These are phyloP conservation scores for Globisporangium paddicum DNA, from an alignment of 352 stramenopile genomes.

Conservation along the genomic window DNA sequence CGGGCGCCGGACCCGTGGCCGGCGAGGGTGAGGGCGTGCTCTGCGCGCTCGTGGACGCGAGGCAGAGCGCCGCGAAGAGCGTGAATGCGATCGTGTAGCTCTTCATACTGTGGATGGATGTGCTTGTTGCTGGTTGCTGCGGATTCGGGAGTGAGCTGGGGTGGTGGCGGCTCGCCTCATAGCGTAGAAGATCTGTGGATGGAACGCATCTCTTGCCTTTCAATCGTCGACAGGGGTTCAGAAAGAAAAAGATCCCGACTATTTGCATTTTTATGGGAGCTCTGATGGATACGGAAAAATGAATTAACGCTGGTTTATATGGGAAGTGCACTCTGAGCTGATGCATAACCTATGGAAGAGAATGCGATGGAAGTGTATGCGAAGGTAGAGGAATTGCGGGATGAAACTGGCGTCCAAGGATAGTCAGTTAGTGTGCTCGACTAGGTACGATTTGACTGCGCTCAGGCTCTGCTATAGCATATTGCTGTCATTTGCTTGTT, in stretches of 20 bases:
- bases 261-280: neutral
- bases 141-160: slow-evolving; percentile 1
- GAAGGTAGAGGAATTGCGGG: neutral
- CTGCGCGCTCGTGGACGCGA: slow-evolving; percentile 8
- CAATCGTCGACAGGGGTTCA: neutral
- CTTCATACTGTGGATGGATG: slow-evolving; percentile 5
- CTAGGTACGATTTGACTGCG: neutral
- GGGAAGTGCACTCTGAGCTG: too few relatives aligned
- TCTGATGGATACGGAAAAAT: neutral
- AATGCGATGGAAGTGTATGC: too few relatives aligned
- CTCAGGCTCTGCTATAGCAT: too few relatives aligned
- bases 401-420: neutral
- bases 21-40: slow-evolving; percentile 3
- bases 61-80: neutral
- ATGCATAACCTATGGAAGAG: neutral
- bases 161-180: neutral
- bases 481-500: too few relatives aligned
- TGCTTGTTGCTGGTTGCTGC: neutral
- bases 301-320: too few relatives aligned
- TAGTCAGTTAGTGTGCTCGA: neutral
- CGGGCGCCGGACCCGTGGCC: slow-evolving; percentile 1
- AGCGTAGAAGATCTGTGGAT: neutral
- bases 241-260: neutral
- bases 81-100: neutral
- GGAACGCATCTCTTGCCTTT: too few relatives aligned